These are phyloP conservation scores for Cercospora sp. DNA, from an alignment of 2,329 filamentous ascomycete species.

Conservation along the genomic window DNA sequence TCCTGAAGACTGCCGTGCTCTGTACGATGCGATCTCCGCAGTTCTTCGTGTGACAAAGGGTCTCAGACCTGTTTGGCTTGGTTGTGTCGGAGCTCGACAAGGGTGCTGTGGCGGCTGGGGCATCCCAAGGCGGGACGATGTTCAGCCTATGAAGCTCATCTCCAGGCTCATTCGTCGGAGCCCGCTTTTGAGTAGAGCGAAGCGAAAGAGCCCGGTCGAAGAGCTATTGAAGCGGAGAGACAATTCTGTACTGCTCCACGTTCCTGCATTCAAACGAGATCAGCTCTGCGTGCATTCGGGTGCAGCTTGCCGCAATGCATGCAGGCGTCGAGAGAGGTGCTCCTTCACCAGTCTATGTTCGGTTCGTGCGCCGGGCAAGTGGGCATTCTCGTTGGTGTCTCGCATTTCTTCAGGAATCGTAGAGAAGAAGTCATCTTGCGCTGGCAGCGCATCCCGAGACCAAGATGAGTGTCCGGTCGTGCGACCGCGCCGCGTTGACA, in stretches of 20 bases:
- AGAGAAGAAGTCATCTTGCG: background rate
- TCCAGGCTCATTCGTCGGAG: background rate
- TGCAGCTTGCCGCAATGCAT: background rate
- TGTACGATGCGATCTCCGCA: background rate
- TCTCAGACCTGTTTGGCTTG: background rate
- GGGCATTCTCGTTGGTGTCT: background rate
- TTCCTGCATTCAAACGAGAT: background rate
- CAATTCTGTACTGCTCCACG: background rate
- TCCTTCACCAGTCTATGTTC: background rate
- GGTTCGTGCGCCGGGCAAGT: background rate
- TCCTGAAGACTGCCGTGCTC: background rate
- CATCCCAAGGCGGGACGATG: background rate
- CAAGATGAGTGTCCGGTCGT: background rate
- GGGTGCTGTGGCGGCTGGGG: background rate
- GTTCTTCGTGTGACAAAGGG: background rate
- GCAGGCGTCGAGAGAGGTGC: background rate
- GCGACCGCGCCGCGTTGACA: conserved; percentile 1
- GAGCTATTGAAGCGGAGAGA: background rate
- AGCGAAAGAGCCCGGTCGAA: background rate
- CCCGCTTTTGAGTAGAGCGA: background rate
- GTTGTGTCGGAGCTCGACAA: conserved; percentile 9
- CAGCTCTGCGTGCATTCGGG: background rate
- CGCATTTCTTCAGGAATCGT: background rate
- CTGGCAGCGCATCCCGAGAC: background rate
- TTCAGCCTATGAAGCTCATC: background rate